Percentiles rank a stretch among this genome's conserved stretches.
Conservation (phyloP, 2,329 filamentous ascomycete species). For the Metarhizium guizhouense region DNA sequence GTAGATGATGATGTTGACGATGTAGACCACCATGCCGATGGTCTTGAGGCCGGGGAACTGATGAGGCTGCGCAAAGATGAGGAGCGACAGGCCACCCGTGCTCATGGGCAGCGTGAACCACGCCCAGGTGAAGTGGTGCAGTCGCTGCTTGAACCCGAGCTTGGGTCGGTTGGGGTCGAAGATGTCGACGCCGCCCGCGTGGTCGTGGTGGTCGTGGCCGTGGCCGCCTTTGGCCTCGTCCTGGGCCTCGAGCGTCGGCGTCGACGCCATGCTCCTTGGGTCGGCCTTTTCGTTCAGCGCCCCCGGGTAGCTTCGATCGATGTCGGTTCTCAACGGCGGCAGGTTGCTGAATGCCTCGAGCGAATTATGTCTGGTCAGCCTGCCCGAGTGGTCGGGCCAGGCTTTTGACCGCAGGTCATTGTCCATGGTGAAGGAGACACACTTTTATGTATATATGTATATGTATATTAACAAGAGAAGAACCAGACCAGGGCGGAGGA, state of each 20-base stretch:
- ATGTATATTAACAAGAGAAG: neutral
- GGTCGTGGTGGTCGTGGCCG: neutral
- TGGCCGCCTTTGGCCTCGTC: neutral
- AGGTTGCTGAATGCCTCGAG: neutral
- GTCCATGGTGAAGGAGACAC: neutral
- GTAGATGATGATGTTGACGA: conserved; percentile 60
- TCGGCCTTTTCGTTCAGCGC: neutral
- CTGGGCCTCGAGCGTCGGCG: neutral
- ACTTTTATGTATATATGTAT: neutral
- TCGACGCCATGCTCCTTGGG: neutral
- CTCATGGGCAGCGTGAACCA: conserved; percentile 73
- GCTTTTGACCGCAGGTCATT: neutral
- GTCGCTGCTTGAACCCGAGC: conserved; percentile 32
- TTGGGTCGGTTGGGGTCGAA: conserved; percentile 17
- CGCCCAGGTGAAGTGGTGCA: conserved; percentile 57
- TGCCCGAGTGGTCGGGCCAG: neutral
- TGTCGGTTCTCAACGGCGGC: neutral
- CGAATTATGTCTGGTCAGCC: neutral
- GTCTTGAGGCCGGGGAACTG: conserved; percentile 53
- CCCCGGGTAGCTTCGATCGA: neutral
- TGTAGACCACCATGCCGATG: conserved; percentile 59
- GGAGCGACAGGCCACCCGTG: conserved; percentile 58
- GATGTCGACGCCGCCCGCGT: conserved; percentile 9
- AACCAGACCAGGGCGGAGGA: neutral
- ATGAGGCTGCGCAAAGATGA: conserved; percentile 55